A percentile compares a stretch with the other conserved stretches of the same genome.
phyloP scores from a whole-genome alignment of 1,284 basidiomycete genomes.

The Apiotrichum akiyoshidainum region DNA sequence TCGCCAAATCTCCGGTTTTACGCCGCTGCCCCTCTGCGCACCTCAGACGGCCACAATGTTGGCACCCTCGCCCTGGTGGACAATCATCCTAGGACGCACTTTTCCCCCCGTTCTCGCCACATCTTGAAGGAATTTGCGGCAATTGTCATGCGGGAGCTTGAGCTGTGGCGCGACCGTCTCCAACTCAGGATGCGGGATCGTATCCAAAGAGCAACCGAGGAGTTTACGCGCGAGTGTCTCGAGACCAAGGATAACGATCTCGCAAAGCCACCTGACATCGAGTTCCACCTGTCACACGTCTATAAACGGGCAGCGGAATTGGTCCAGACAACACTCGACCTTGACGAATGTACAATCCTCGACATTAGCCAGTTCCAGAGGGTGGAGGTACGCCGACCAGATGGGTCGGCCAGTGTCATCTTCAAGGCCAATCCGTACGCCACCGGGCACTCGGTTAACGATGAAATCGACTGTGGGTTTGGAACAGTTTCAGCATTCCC shows the following conservation, averaged over 20 bases:
- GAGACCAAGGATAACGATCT: slow-evolving; percentile 67
- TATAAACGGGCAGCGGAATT: slow-evolving; percentile 83
- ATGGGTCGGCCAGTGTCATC: slow-evolving; percentile 51
- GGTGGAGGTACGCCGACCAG: slow-evolving; percentile 55
- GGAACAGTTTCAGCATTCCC: slow-evolving; percentile 39
- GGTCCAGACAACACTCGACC: slow-evolving; percentile 82
- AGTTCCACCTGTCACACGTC: slow-evolving; percentile 71
- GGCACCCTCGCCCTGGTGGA: slow-evolving; percentile 85
- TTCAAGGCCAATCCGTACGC: slow-evolving; percentile 46
- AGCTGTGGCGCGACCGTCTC: slow-evolving; percentile 86
- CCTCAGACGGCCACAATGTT: slow-evolving; percentile 84
- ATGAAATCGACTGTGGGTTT: slow-evolving; percentile 17
- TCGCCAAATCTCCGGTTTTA: slow-evolving; percentile 77
- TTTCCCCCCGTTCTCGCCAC: slow-evolving; percentile 81
- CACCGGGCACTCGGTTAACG: not conserved
- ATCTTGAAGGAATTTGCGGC: slow-evolving; percentile 91
- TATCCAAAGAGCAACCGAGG: slow-evolving; percentile 93
- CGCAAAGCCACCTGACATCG: slow-evolving; percentile 28
- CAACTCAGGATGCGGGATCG: slow-evolving; percentile 84
- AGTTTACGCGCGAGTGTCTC: slow-evolving; percentile 89
- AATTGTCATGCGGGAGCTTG: slow-evolving; percentile 93
- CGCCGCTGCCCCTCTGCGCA: slow-evolving; percentile 83
- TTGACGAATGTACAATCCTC: slow-evolving; percentile 84
- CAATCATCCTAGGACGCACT: slow-evolving; percentile 76
- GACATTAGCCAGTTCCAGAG: slow-evolving; percentile 90